Percentiles rank a stretch among this genome's conserved stretches.
These are phyloP conservation scores for Leishmania tarentolae DNA, from an alignment of 208 protist species.

Conservation along the genomic window DNA sequence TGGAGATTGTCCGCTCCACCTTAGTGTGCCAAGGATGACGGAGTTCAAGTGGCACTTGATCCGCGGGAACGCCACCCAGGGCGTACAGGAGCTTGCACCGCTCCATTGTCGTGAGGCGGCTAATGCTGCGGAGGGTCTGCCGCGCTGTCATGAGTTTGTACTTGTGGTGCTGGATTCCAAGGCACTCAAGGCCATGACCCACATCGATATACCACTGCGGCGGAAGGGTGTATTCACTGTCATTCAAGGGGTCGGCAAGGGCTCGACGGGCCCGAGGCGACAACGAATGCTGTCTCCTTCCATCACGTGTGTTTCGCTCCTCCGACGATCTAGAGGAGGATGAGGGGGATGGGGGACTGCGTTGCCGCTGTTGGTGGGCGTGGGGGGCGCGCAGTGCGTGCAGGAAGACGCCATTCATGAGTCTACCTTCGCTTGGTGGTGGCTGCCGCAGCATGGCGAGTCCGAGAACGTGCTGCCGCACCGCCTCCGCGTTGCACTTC, in stretches of 20 bases:
- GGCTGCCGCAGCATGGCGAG: constrained; percentile 87
- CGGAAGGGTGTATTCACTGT: constrained; percentile 43
- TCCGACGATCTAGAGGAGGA: background rate
- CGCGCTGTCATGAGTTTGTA: constrained; percentile 80
- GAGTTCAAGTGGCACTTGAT: constrained; percentile 51
- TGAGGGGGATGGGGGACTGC: background rate
- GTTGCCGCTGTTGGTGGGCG: background rate
- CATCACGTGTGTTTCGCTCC: background rate
- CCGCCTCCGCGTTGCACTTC: constrained; percentile 65
- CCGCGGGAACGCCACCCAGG: constrained; percentile 46
- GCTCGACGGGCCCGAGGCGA: constrained; percentile 12
- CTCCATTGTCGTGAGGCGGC: constrained; percentile 52
- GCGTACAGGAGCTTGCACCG: constrained; percentile 84
- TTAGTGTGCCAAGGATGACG: constrained; percentile 62
- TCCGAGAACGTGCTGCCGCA: constrained; percentile 65
- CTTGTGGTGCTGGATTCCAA: constrained; percentile 76
- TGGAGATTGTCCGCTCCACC: constrained; percentile 48
- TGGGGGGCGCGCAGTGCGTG: constrained; percentile 63
- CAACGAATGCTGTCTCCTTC: background rate
- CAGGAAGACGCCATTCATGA: constrained; percentile 85
- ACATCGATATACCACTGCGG: constrained; percentile 84
- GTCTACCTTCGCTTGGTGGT: constrained; percentile 41
- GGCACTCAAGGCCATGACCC: constrained; percentile 71
- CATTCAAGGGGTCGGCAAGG: constrained; percentile 30
- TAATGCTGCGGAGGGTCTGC: constrained; percentile 55